Evolutionary conservation across 805 yeast species (phyloP), one percentile per base, ranked within the genome.

Genomic region (Teunomyces aglyptinius): DNA sequence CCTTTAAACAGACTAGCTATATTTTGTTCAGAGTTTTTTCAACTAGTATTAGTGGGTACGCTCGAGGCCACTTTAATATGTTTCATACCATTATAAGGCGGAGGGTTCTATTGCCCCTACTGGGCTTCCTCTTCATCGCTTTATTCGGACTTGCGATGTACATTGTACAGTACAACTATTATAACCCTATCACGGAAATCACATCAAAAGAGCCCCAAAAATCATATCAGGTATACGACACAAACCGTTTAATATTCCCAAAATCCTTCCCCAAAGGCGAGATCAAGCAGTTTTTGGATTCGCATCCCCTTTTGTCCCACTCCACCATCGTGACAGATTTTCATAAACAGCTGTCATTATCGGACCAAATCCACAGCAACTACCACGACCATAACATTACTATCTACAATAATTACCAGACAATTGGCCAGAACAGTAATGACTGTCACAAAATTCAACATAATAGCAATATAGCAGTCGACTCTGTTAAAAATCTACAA

Each of bases 171-270:
- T 31, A 31, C 33, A 18, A 18, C 18, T 13, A 15, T 10, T 31
- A 31, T 15, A 31, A 31, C 12, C 33, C 33, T 13, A 31, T 31
- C 11, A 13, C 33, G 8, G 33, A 31, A 31, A 5, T 31, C 12
- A 31, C 38, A 11, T 34, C 24, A 10, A 16, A 16, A 6, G 26
- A 11, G 26, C 6, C 20, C 13, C 22, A 19, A 4, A 18, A 12
- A 12, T n/a, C 38, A 11, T 34, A 8, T 20, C 24, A 31, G 27
- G 13, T 16, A 2, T 13, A 13, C 15, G 13, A 15, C 24, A n/a
- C 31, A 11, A 29, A 43, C 34, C 46, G 20, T 22, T 8, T 46
- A 32, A 46, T 46, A 7, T 39, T 40, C 15, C 48, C 47, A 13
- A 34, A 18, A 20, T 11, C 13, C 2, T 34, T 16, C 22, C 24